Conservation (phyloP, 1,284 basidiomycete species). For the Wallemia ichthyophaga region DNA sequence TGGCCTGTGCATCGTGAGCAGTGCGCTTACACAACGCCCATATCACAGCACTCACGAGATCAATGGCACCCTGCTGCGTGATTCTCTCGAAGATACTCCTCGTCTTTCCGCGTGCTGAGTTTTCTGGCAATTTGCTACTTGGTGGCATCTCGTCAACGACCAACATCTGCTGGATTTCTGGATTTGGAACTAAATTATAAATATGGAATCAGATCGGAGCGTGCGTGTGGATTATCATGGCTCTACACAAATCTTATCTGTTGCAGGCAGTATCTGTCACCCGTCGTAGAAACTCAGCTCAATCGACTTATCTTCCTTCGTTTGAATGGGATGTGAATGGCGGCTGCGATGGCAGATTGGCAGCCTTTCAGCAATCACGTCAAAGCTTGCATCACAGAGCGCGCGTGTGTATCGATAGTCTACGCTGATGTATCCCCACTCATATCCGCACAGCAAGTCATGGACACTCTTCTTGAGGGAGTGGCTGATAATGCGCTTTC, state of each 20-base stretch:
- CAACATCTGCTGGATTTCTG: too few species aligned
- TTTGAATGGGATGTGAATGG: not conserved
- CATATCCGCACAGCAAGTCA: not conserved
- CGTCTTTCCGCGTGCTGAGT: not conserved
- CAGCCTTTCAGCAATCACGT: not conserved
- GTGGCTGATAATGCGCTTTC: not conserved
- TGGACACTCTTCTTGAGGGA: not conserved
- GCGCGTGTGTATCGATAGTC: not conserved
- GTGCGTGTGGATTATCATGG: not conserved
- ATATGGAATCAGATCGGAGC: not conserved
- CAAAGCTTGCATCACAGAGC: not conserved
- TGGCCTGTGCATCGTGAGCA: not conserved
- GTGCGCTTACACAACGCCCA: not conserved
- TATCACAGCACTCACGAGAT: not conserved
- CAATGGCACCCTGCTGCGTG: not conserved
- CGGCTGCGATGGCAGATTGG: not conserved
- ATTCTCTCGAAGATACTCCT: not conserved
- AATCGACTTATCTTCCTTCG: not conserved
- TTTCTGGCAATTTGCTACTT: too few species aligned
- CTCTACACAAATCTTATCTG: not conserved
- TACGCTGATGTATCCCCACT: not conserved
- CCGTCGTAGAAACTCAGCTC: not conserved
- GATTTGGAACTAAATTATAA: too few species aligned
- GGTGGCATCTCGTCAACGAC: not conserved
- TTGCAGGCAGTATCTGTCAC: not conserved